A percentile compares a stretch with the other conserved stretches of the same genome.
phyloP scores from a whole-genome alignment of 208 protist genomes.

The Trypanosoma boissoni region DNA sequence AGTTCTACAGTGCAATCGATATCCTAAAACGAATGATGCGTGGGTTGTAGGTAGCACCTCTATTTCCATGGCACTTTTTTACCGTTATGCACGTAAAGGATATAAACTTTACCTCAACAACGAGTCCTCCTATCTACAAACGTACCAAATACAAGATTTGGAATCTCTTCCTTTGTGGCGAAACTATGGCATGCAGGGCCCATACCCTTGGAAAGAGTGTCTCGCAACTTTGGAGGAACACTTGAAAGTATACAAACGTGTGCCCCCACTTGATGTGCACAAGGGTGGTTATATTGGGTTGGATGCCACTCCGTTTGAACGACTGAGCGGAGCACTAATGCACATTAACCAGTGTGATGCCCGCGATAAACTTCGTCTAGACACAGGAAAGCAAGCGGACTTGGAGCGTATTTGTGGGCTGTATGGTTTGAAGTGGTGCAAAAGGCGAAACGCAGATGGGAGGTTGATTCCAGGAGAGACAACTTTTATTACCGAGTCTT shows the following conservation, averaged over 20 bases:
- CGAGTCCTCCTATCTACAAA: slow-evolving; percentile 49
- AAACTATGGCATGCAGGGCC: slow-evolving; percentile 63
- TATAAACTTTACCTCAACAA: slow-evolving; percentile 46
- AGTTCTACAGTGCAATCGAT: slow-evolving; percentile 69
- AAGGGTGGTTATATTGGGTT: slow-evolving; percentile 81
- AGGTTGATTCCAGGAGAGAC: slow-evolving; percentile 34
- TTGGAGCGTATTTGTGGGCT: slow-evolving; percentile 45
- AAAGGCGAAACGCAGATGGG: slow-evolving; percentile 41
- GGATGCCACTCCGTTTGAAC: slow-evolving; percentile 72
- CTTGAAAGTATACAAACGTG: slow-evolving; percentile 30
- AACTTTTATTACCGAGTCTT: slow-evolving; percentile 66
- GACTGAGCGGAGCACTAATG: slow-evolving; percentile 67
- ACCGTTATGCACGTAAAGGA: slow-evolving; percentile 58
- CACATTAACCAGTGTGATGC: slow-evolving; percentile 73
- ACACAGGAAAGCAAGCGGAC: slow-evolving; percentile 47
- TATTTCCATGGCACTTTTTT: slow-evolving; percentile 76
- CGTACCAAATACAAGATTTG: slow-evolving; percentile 70
- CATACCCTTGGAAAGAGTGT: slow-evolving; percentile 78
- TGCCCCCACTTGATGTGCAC: slow-evolving; percentile 64
- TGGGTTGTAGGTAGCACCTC: slow-evolving; percentile 71
- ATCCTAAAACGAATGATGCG: slow-evolving; percentile 78
- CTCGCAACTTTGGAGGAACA: slow-evolving; percentile 38
- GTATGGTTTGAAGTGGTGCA: slow-evolving; percentile 61
- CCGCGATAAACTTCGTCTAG: slow-evolving; percentile 28
- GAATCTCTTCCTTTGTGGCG: slow-evolving; percentile 61